Percentiles rank a stretch among this genome's conserved stretches.
phyloP scores from a whole-genome alignment of 2,329 filamentous ascomycete genomes.

The Samsoniella hepiali region DNA sequence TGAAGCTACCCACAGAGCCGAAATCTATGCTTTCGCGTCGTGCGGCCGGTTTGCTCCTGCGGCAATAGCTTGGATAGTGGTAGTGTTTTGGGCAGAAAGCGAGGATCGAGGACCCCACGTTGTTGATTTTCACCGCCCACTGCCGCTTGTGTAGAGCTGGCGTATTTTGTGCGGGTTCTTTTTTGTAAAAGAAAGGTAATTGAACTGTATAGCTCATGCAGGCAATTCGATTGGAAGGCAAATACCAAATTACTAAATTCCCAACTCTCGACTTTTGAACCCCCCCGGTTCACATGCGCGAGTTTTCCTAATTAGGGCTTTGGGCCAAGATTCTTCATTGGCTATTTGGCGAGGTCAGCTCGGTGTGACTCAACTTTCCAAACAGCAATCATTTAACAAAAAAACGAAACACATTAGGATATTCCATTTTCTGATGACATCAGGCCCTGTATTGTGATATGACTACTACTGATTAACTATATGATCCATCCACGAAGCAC shows the following conservation, averaged over 20 bases:
- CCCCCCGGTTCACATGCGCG: background rate
- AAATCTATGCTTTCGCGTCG: background rate
- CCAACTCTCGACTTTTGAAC: background rate
- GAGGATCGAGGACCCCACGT: slow-evolving; percentile 17
- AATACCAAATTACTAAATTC: background rate
- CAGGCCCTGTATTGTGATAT: background rate
- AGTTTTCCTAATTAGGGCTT: slow-evolving; percentile 15
- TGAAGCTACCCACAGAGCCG: slow-evolving; percentile 5
- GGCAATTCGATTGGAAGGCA: background rate
- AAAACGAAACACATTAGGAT: background rate
- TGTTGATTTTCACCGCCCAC: slow-evolving; percentile 19
- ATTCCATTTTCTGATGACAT: background rate
- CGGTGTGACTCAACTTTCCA: slow-evolving; percentile 10
- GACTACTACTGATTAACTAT: background rate
- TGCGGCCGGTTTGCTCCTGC: background rate
- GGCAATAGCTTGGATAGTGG: slow-evolving; percentile 6
- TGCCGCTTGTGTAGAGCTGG: background rate
- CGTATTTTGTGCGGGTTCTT: background rate
- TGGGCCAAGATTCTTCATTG: background rate
- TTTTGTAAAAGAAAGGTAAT: background rate
- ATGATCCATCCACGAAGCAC: background rate
- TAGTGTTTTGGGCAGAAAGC: slow-evolving; percentile 19
- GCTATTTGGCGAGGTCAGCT: background rate
- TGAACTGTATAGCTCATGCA: background rate
- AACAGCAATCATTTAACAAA: no score